These are phyloP conservation scores for Lachnellula arida DNA, from an alignment of 2,329 filamentous ascomycete genomes.

Conservation along the genomic window DNA sequence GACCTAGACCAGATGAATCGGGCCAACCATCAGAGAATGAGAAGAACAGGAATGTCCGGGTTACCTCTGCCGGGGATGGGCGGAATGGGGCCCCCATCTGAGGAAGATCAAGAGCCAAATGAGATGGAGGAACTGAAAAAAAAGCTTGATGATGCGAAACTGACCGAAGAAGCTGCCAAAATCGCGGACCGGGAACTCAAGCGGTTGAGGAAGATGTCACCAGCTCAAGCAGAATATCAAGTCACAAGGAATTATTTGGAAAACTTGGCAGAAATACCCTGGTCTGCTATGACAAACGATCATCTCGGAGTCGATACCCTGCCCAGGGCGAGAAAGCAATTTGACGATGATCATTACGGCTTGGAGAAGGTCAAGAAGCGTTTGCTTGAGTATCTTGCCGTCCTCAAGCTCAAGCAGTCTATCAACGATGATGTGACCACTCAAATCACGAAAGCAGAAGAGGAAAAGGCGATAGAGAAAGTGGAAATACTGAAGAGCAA, in stretches of 20 bases:
- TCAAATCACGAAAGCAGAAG: slow-evolving; percentile 65
- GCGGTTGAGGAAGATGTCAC: slow-evolving; percentile 89
- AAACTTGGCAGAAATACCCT: slow-evolving; percentile 89
- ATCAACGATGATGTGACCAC: slow-evolving; percentile 79
- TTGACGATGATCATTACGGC: slow-evolving; percentile 95
- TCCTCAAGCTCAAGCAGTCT: slow-evolving; percentile 90
- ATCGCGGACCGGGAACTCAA: slow-evolving; percentile 87
- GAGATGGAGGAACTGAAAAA: slow-evolving; percentile 91
- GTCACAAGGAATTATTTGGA: slow-evolving; percentile 92
- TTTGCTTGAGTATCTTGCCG: slow-evolving; percentile 88
- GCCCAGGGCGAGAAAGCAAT: slow-evolving; percentile 74
- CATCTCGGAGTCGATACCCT: slow-evolving; percentile 78
- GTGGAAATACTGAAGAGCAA: slow-evolving; percentile 73
- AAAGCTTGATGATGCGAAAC: slow-evolving; percentile 73
- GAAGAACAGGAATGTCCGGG: slow-evolving; percentile 24
- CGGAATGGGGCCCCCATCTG: slow-evolving; percentile 32
- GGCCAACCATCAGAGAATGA: slow-evolving; percentile 37
- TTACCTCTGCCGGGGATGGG: slow-evolving; percentile 22
- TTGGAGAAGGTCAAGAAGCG: slow-evolving; percentile 97
- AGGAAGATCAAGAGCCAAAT: slow-evolving; percentile 74
- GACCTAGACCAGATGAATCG: slow-evolving; percentile 50
- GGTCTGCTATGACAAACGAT: slow-evolving; percentile 80
- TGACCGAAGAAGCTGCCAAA: slow-evolving; percentile 81
- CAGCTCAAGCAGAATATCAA: slow-evolving; percentile 92
- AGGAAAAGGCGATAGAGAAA: slow-evolving; percentile 51